Conservation (phyloP, 202 grass and related monocot species). For the Saccharum hybrid region DNA sequence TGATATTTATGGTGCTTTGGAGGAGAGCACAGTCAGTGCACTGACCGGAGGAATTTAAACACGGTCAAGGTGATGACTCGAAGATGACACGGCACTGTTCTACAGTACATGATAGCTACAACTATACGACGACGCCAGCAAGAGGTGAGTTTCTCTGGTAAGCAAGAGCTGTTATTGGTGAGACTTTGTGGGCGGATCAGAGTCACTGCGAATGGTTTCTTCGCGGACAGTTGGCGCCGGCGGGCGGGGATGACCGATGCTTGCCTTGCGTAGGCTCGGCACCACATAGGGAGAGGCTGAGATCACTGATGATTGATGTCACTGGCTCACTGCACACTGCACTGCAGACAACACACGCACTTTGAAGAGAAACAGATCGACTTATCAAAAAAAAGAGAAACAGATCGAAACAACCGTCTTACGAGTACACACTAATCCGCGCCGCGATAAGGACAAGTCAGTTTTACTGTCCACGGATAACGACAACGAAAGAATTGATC, state of each 20-base stretch:
- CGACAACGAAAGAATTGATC: too few relatives aligned
- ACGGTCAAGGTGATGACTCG: too few relatives aligned
- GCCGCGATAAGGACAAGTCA: too few relatives aligned
- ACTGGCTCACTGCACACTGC: too few relatives aligned
- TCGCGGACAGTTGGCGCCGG: not conserved
- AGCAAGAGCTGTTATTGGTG: constrained; percentile 5
- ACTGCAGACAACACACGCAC: too few relatives aligned
- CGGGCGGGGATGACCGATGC: not conserved
- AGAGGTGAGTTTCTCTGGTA: not conserved
- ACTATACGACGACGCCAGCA: not conserved
- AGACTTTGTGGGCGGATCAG: not conserved
- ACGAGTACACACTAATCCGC: too few relatives aligned
- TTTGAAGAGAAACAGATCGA: too few relatives aligned
- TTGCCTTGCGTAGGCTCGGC: not conserved
- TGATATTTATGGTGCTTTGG: not conserved
- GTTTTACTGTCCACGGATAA: too few relatives aligned
- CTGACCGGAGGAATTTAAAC: not conserved
- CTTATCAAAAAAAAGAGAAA: too few relatives aligned
- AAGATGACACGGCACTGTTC: too few relatives aligned
- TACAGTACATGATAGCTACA: not conserved
- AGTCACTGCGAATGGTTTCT: not conserved
- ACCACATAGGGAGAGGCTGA: not conserved
- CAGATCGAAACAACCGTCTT: too few relatives aligned
- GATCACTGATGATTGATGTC: not conserved
- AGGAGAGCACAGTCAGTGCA: too few relatives aligned